These are phyloP conservation scores for Gossypium lobatum DNA, from an alignment of 441 rosid genomes.

Conservation along the genomic window DNA sequence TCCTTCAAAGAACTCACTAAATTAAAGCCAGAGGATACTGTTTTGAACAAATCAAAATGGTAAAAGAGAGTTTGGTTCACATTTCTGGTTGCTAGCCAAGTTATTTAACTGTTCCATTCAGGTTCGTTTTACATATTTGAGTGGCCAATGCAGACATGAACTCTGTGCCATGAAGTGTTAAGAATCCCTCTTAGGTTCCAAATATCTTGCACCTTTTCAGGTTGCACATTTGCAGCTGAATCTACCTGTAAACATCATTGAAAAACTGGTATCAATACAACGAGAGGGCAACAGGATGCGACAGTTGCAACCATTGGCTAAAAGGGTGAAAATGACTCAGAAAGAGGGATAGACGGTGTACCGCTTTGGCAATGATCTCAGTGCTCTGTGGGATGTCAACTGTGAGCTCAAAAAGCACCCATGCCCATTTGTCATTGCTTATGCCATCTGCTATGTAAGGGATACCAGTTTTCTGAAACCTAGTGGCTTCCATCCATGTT, in stretches of 20 bases:
- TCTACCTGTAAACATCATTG: conserved; percentile 53
- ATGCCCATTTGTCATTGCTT: conserved; percentile 89
- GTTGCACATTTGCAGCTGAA: conserved; percentile 93
- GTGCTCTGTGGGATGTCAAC: conserved; percentile 48
- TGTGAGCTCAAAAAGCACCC: conserved; percentile 85
- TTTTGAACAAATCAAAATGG: not conserved
- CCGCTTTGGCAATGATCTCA: conserved; percentile 90
- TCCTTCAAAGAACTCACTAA: not conserved
- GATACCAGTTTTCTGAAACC: conserved; percentile 57
- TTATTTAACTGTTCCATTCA: not conserved
- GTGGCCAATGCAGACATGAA: conserved; percentile 69
- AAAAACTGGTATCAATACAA: not conserved
- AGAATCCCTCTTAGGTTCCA: conserved; percentile 96
- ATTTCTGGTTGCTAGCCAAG: not conserved
- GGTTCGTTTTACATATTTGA: conserved; percentile 48
- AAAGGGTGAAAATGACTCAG: not conserved
- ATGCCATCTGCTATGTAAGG: conserved; percentile 52
- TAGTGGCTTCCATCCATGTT: conserved; percentile 81
- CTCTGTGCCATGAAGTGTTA: conserved; percentile 94
- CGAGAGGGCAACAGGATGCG: not conserved
- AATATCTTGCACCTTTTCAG: conserved; percentile 70
- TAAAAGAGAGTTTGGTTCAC: not conserved
- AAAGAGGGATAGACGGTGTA: conserved; percentile 26
- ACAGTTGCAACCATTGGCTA: not conserved
- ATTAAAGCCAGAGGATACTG: not conserved